A percentile compares a stretch with the other conserved stretches of the same genome.
These are phyloP conservation scores for Agroathelia rolfsii DNA, from an alignment of 1,284 basidiomycete genomes.

Conservation along the genomic window DNA sequence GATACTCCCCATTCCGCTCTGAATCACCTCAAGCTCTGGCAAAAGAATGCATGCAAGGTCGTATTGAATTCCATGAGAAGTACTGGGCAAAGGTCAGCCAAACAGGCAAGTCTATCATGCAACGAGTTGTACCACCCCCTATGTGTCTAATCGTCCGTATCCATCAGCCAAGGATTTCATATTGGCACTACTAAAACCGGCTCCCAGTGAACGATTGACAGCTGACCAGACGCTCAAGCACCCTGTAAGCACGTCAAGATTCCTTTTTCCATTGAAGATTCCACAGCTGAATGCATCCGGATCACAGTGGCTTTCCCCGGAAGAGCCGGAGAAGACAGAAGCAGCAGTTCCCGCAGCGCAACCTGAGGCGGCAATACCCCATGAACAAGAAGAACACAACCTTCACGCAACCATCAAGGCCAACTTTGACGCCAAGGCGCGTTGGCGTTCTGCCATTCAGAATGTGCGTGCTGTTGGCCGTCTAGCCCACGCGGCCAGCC, in stretches of 20 bases:
- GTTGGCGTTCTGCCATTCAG: conserved; percentile 61
- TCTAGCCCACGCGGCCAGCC: no score
- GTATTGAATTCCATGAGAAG: conserved; percentile 83
- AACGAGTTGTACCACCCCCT: conserved; percentile 56
- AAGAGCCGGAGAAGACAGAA: conserved; percentile 44
- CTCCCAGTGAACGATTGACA: conserved; percentile 36
- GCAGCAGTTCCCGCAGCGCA: no score
- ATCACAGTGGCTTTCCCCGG: conserved; percentile 60
- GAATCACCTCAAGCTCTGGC: conserved; percentile 72
- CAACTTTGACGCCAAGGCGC: conserved; percentile 63
- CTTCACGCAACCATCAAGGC: conserved; percentile 61
- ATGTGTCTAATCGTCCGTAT: conserved; percentile 5
- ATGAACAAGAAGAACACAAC: conserved; percentile 72
- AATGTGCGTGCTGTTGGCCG: conserved; percentile 49
- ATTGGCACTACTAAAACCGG: conserved; percentile 38
- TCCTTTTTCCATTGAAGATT: conserved; percentile 4
- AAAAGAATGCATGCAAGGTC: conserved; percentile 74
- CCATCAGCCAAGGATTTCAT: conserved; percentile 21
- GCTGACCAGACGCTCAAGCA: conserved; percentile 48
- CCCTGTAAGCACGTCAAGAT: conserved; percentile 20
- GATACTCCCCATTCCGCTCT: conserved; percentile 88
- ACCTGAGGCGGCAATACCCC: no score
- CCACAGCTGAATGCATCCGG: conserved; percentile 1
- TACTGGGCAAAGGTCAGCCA: conserved; percentile 88
- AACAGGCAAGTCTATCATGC: conserved; percentile 36